Base-by-base conservation (phyloP, 331 rosid species). In the Pyracantha coccinea region DNA sequence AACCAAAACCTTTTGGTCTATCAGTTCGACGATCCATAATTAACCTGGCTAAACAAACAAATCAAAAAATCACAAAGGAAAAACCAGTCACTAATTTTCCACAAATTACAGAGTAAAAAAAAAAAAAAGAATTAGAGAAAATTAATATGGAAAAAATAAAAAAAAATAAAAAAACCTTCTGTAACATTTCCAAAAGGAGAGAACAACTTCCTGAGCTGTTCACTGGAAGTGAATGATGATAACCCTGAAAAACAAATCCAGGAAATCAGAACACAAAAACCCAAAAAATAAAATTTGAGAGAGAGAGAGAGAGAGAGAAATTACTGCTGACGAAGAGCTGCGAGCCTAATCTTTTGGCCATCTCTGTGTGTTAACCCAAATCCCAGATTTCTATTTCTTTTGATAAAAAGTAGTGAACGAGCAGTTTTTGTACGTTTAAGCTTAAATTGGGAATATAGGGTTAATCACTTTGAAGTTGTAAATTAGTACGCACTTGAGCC, bases 1-100 rank as follows among this genome's bases (percentile, higher is more conserved):
- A 93, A 21, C 92, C 98, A 53, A 88, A 91, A n/a, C 98, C 97
- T 87, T 91, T 93, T 41, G 96, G 89, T 74, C 98, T 88, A 27
- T n/a, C 54, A 29, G 97, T 91, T 69, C 10, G 47, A 10, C 50
- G 79, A 75, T 93, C 96, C 23, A 60, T 2, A 24, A 88, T 78
- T 24, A 93, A 83, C 57, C 70, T 45, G 62, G 87, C 98, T 93
- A 77, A 68, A 72, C 14, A 19, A 4, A 31, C 15, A 45, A 33
- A 55, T 66, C 13, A 21, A 21, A 44, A 44, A 15, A 66, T 45
- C 47, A 60, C 35, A 27, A 15, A 72, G 67, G 35, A 23, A 21
- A 17, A 73, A 24, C 15, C 17, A 62, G 27, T 8, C 24, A 27
- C 8, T 17, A 55, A 65, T 23, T 69, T 41, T 53, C 10, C 74